These are phyloP conservation scores for Phytophthora syringae DNA, from an alignment of 352 stramenopile genomes.

Conservation along the genomic window DNA sequence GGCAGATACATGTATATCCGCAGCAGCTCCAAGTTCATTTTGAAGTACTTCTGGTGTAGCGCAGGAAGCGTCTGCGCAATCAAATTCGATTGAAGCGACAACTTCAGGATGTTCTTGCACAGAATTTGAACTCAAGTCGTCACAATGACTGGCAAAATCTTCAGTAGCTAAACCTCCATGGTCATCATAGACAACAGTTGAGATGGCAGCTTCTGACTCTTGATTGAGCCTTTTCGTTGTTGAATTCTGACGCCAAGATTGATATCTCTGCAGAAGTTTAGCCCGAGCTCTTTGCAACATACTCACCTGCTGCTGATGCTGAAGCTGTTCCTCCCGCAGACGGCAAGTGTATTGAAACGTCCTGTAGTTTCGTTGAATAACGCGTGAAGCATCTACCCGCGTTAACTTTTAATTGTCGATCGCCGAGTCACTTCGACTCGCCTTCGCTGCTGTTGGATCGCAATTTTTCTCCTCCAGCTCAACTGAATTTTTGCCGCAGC, in stretches of 20 bases:
- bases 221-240: background rate
- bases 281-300: constrained; percentile 19
- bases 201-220: background rate
- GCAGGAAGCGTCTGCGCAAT: background rate
- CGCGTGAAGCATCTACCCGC: background rate
- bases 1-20: background rate
- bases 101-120: background rate
- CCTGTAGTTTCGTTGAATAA: constrained; percentile 22
- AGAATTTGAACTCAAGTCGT: background rate
- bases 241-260: constrained; percentile 18
- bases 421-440: constrained; percentile 5
- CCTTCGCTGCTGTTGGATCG: constrained; percentile 7
- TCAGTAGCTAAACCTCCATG: background rate
- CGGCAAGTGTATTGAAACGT: constrained; percentile 10
- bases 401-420: constrained; percentile 9
- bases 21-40: background rate
- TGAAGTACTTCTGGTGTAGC: background rate
- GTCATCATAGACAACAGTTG: background rate
- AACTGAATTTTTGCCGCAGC: constrained; percentile 22
- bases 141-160: background rate
- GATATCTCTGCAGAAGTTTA: constrained; percentile 31
- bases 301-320: constrained; percentile 7
- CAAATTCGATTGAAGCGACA: background rate
- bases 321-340: constrained; percentile 22
- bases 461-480: constrained; percentile 10